Evolutionary conservation across 164 flowering plant genomes (phyloP).

Genomic region (Sedum album): DNA sequence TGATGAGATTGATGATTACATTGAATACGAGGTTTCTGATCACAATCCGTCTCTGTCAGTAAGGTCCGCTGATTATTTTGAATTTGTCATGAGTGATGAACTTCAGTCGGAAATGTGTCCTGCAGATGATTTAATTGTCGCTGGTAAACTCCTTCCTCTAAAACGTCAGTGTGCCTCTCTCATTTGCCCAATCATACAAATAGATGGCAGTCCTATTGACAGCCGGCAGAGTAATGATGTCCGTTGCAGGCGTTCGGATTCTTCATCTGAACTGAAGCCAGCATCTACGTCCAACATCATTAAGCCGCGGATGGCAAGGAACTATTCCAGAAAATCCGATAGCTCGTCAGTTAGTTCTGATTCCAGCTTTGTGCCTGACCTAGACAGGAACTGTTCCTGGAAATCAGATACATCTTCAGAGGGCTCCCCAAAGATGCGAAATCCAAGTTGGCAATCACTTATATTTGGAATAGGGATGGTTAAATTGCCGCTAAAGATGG

Average conservation of each 20-base stretch:
- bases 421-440: not conserved
- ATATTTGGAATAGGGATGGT: constrained; percentile 8
- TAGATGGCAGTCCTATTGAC: not conserved
- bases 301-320: not conserved
- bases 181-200: not conserved
- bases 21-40: not conserved
- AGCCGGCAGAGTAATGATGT: not conserved
- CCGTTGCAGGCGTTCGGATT: not conserved
- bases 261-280: not conserved
- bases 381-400: constrained; percentile 2
- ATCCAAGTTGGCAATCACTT: not conserved
- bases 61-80: not conserved
- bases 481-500: constrained; percentile 1
- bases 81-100: not conserved
- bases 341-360: not conserved
- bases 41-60: not conserved
- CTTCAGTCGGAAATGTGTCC: constrained; percentile 1
- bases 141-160: constrained; percentile 1
- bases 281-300: not conserved
- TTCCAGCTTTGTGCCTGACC: not conserved
- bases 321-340: not conserved
- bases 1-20: too few species aligned
- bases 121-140: not conserved
- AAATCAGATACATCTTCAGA: not conserved
- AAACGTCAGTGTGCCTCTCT: not conserved